Evolutionary conservation across 2,329 filamentous ascomycete species (phyloP), one percentile per base, ranked within the genome.

Genomic region (Microdochium bolleyi): DNA sequence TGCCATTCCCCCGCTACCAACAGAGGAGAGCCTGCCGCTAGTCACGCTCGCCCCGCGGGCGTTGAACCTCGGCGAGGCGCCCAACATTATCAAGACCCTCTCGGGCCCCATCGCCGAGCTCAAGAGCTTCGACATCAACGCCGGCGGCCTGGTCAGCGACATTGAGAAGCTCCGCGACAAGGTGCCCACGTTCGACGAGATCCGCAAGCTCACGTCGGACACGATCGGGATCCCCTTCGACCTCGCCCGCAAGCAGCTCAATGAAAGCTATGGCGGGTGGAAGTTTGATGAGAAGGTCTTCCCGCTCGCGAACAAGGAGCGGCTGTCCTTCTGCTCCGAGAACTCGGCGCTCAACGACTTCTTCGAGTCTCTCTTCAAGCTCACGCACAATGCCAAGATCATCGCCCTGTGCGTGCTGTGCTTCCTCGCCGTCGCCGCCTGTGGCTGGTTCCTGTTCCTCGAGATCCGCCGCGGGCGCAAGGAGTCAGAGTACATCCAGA

Each of bases 251-350:
- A 72, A 76, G 56, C 73, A 87, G 49, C 79, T 99, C 62, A 87
- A 90, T 58, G 72, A 84, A 14, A 84, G 79, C 32, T 80, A 94
- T 62, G 80, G 83, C 50, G 79, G 74, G 56, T 97, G 91, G 75
- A 78, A 76, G 30, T 95, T 97, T 65, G 83, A 96, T 65, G 78
- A 84, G 16, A 80, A 82, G 13, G 70, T 87, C 10, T 92, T 99
- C 61, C 90, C 92, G 0, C 79, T 96, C 2, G 91, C 94, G 1
- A 73, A 85, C 60, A 96, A 95, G 73, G 80, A 95, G 68, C 74
- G 83, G 37, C 76, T 99, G 51, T 85, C 80, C 1, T 97, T 99
- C 73, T 99, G 94, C 74, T 89, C 89, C 44, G 83, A 90, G 64
- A 90, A 94, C 70, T 80, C 89, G 58, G 83, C 81, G 30, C 87